Base-by-base conservation (phyloP, 2,329 filamentous ascomycete species). In the Plectosphaerella cucumerina region DNA sequence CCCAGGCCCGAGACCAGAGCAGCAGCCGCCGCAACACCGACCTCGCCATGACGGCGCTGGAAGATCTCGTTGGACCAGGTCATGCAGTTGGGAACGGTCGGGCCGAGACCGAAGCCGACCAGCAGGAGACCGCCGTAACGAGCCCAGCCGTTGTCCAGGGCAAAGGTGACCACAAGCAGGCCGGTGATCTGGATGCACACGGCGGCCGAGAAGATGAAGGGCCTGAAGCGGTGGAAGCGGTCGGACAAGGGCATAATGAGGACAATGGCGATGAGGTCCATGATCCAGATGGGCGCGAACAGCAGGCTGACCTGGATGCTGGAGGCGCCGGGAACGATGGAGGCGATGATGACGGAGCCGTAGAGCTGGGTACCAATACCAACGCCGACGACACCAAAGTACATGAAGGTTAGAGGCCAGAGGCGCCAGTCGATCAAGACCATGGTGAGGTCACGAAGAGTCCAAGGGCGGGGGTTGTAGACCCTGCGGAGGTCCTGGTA, bases 61-160 rank as follows among this genome's bases (percentile, higher is more conserved):
- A 96, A 96, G 62, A 96, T 87, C 69, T 96, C 89, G 56, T 85
- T 89, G 31, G 89, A 90, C 91, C 91, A 96, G 34, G 90, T 87
- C 91, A 96, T 96, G 67, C 89, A 93, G 62, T 93, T 93, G 11
- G 91, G 91, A 1, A 96, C 90, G 0, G 91, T 96, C 4, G 91
- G 91, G 1, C 91, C 91, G 2, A 96, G 84, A 0, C 91, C 91
- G 62, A 96, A 96, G 5, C 91, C 91, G 34, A 96, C 87, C 71
- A 96, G 86, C 47, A 96, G 73, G n/a, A 96, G 81, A 4, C 91
- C 91, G 45, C 88, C 89, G 64, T 96, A 96, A 41, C 90, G 84
- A 2, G 89, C 85, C 90, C 90, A 96, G 35, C 86, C 83, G 59
- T 85, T 83, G 34, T 71, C 63, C 5, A 77, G 79, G 5, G 87